Evolutionary conservation across 2,329 filamentous ascomycete genomes (phyloP), one percentile per base, ranked within the genome.

Genomic region (Fusarium udum): DNA sequence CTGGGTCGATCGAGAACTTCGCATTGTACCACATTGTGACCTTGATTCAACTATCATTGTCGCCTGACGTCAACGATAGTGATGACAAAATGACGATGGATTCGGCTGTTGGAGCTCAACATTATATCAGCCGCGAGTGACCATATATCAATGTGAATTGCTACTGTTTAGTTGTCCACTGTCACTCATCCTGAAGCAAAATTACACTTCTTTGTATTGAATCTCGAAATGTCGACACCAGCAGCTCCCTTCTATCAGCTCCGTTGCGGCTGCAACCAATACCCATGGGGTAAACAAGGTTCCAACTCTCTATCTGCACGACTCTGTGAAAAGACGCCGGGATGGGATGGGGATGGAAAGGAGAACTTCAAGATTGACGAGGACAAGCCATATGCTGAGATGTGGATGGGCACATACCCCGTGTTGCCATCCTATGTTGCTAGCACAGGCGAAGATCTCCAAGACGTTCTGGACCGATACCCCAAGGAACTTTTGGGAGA

Each of bases 401-500:
- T 92, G 87, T 94, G 92, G 92, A 92, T 94, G 84, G 92, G 92
- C 8, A 93, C 92, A 49, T 94, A 95, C 78, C 92, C 92, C 1
- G 89, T 89, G 43, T 87, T 92, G 32, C 92, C 92, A 0, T 92
- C 91, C 3, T 88, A 89, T 61, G 84, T 92, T 3, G 82, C 92
- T 22, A 83, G 85, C 28, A 91, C 88, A 0, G 90, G 89, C 34
- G 88, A 93, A 78, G 84, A 88, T 34, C 87, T 95, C 3, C 87
- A 90, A 70, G 87, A 92, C 28, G 87, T 92, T 22, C 82, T 95
- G 37, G 86, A 92, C 71, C 83, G 83, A 61, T 85, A 93, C 77
- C 85, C 90, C 40, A 85, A 91, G 26, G 83, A 88, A 65, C 84
- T 94, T 1, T 85, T 95, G 4, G 92, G 93, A 6, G 85, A 89